Base-by-base conservation (phyloP, 2,329 filamentous ascomycete genomes). In the Calonectria ilicicola region DNA sequence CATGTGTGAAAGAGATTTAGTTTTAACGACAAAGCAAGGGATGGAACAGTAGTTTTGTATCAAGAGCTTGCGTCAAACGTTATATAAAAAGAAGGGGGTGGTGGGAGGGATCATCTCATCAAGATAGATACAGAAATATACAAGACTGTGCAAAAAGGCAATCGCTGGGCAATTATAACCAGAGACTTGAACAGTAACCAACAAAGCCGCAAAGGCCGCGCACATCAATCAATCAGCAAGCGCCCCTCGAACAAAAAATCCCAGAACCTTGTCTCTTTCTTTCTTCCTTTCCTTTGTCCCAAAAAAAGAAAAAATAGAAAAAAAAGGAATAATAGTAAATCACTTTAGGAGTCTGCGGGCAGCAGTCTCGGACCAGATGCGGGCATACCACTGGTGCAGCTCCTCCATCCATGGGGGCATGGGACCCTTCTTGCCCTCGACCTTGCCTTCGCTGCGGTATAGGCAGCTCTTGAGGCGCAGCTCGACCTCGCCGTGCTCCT, bases 401-500 rank as follows among this genome's bases (percentile, higher is more conserved):
- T 80, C 80, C 14, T 79, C 78, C 64, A 80, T 80, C 74, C 75
- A 81, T 0, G 42, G 4, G 0, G 81, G 75, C 81, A 83, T 83
- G 0, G 80, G 79, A 0, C 80, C 80, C 65, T 82, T 81, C 47
- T 77, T 78, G 0, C 85, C 84, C 3, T 81, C 75, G 5, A 84
- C 53, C 65, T 79, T 83, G 51, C 80, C 80, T 68, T 81, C 74
- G 78, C 86, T 87, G n/a, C 79, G 81, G 78, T 93, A 87, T 88
- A 94, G 77, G 85, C 87, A 83, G 80, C 90, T 92, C 87, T 93
- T 94, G 67, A 94, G 83, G 2, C 87, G 85, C 75, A 94, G 89
- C 81, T 93, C 91, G 2, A 89, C 92, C 72, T 91, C 88, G 15
- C 87, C 88, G 40, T 88, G 84, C 7, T 89, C 87, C 78, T 87